Conservation (phyloP, 129 eudicot genomes). For the Mikania micrantha region DNA sequence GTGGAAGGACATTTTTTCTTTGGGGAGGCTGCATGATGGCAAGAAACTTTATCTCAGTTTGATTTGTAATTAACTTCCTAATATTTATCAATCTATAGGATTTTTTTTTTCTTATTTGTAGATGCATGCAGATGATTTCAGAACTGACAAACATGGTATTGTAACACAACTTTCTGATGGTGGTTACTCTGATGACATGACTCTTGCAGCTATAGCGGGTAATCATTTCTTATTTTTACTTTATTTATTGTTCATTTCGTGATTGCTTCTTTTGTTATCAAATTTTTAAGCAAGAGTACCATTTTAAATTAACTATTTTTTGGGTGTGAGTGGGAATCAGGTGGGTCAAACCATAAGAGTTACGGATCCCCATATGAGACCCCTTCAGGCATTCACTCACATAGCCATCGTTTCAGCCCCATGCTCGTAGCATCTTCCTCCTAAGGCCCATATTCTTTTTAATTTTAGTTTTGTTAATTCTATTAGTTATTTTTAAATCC, state of each 20-base stretch:
- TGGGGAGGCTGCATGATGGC: constrained; percentile 99
- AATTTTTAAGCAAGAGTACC: background rate
- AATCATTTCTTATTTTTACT: background rate
- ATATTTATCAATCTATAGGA: background rate
- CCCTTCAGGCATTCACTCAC: no score
- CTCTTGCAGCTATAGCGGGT: constrained; percentile 99
- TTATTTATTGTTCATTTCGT: background rate
- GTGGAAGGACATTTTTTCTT: constrained; percentile 90
- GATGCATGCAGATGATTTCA: constrained; percentile 99
- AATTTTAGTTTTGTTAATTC: no score
- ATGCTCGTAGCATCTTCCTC: no score
- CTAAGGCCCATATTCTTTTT: no score
- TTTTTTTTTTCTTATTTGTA: constrained; percentile 22
- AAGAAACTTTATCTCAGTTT: constrained; percentile 31
- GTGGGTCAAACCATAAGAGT: no score
- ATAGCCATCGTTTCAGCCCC: no score
- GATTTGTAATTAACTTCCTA: background rate
- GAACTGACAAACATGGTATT: constrained; percentile 76
- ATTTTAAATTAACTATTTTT: no score
- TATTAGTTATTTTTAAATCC: no score
- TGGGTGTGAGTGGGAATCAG: no score
- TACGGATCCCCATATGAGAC: no score
- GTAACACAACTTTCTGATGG: constrained; percentile 88
- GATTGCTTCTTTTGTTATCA: background rate
- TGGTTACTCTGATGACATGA: constrained; percentile 99